Conservation (phyloP, 2,329 filamentous ascomycete species). For the Tolypocladium endophyticum region DNA sequence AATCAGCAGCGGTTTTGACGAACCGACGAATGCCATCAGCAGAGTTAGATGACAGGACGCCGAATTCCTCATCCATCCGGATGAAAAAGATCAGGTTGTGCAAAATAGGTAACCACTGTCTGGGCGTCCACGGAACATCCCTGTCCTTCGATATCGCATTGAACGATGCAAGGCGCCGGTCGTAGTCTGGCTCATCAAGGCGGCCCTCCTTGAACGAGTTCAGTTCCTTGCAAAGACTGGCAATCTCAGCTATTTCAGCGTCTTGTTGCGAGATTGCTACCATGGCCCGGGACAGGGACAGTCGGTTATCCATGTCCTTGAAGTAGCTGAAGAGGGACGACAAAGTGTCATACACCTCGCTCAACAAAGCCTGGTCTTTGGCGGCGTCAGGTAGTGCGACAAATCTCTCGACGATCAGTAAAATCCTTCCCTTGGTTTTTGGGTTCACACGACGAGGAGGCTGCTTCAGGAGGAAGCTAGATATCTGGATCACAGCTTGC, state of each 20-base stretch:
- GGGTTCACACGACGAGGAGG: slow-evolving; percentile 76
- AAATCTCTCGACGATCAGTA: slow-evolving; percentile 74
- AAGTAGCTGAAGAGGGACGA: slow-evolving; percentile 85
- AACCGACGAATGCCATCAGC: slow-evolving; percentile 73
- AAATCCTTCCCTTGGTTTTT: slow-evolving; percentile 68
- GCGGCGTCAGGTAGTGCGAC: slow-evolving; percentile 48
- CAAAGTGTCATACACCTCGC: slow-evolving; percentile 61
- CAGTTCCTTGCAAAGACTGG: slow-evolving; percentile 62
- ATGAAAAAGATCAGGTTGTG: slow-evolving; percentile 87
- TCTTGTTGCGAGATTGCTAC: slow-evolving; percentile 58
- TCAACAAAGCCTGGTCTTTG: slow-evolving; percentile 36
- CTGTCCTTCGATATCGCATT: slow-evolving; percentile 54
- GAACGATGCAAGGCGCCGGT: slow-evolving; percentile 69
- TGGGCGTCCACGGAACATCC: slow-evolving; percentile 48
- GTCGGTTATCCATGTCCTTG: slow-evolving; percentile 67
- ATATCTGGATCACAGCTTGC: slow-evolving; percentile 68
- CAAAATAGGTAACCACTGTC: slow-evolving; percentile 79
- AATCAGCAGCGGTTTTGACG: slow-evolving; percentile 50
- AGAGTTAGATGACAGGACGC: slow-evolving; percentile 69
- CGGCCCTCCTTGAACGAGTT: slow-evolving; percentile 67
- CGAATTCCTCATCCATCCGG: slow-evolving; percentile 76
- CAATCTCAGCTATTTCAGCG: slow-evolving; percentile 48
- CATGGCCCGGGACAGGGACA: slow-evolving; percentile 64
- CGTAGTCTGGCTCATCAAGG: slow-evolving; percentile 82
- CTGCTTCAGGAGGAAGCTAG: slow-evolving; percentile 71